phyloP scores from a whole-genome alignment of 176 grass and related monocot genomes.

The Lolium rigidum region DNA sequence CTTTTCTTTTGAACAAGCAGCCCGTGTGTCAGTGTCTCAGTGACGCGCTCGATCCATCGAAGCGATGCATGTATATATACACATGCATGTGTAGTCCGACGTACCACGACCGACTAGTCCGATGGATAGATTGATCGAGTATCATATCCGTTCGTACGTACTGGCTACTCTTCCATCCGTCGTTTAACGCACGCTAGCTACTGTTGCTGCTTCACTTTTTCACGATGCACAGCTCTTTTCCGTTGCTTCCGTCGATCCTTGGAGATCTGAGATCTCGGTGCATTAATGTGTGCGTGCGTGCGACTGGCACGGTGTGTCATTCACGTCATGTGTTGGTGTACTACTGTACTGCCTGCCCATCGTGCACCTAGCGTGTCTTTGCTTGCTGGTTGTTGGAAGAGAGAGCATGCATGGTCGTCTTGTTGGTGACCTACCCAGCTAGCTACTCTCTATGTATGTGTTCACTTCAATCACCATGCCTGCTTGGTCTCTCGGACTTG shows the following conservation, averaged over 20 bases:
- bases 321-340: background rate
- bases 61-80: background rate
- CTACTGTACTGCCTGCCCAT: background rate
- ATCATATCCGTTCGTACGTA: too few relatives aligned
- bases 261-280: background rate
- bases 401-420: too few relatives aligned
- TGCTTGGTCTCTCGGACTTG: too few relatives aligned
- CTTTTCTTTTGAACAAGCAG: too few relatives aligned
- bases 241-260: background rate
- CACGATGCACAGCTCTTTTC: background rate
- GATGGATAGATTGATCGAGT: background rate
- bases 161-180: too few relatives aligned
- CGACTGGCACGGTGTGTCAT: constrained; percentile 26
- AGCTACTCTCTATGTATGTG: too few relatives aligned
- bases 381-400: too few relatives aligned
- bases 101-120: background rate
- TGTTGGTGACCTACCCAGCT: too few relatives aligned
- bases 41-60: background rate
- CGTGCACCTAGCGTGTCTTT: too few relatives aligned
- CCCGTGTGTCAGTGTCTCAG: background rate
- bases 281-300: constrained; percentile 11
- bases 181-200: too few relatives aligned
- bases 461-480: too few relatives aligned
- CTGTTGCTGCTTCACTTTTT: too few relatives aligned
- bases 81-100: background rate